Base-by-base conservation (phyloP, 305 asterid species). In the Fraxinus greggii region DNA sequence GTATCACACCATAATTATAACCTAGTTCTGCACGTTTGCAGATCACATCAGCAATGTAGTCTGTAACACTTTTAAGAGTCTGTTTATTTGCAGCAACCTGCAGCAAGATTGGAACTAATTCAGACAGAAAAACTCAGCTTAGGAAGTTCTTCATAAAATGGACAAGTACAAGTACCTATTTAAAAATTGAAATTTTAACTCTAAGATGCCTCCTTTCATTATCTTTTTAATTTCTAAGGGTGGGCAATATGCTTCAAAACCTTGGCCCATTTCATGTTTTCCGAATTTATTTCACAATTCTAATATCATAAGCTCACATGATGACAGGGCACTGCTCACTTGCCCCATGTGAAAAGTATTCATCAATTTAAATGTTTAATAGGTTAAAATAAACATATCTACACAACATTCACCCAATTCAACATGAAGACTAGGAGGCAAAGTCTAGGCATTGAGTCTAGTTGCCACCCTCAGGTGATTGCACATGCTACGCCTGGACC, bases 61-160 rank as follows among this genome's bases (percentile, higher is more conserved):
- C 94, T n/a, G 99, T 90, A 77, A 96, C 98, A 80, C 84, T 91
- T 82, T 96, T 96, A 42, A 96, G 97, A 77, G 99, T 96, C 83
- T 77, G 91, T 83, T 93, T 94, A 90, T 96, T 91, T 23, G 91
- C 95, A 87, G 97, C 97, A 76, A 96, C 99, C 99, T 96, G 90
- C 85, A 83, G 77, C 38, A 79, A 33, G 72, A 82, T 73, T 75
- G 5, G 31, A 79, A 81, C 24, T 77, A 1, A 51, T 80, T 35
- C 82, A 67, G 36, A 67, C 28, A 76, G 29, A 15, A 31, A 65
- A 75, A 42, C 24, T 24, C 42, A 69, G 61, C 45, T 42, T 21
- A 19, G 48, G 77, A 23, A 38, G 26, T 70, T 77, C 73, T 38
- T 8, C 56, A 42, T 82, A 78, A 79, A 79, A 26, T 28, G 59